phyloP scores from a whole-genome alignment of 345 rosid genomes.

The Bruguiera sexangula region DNA sequence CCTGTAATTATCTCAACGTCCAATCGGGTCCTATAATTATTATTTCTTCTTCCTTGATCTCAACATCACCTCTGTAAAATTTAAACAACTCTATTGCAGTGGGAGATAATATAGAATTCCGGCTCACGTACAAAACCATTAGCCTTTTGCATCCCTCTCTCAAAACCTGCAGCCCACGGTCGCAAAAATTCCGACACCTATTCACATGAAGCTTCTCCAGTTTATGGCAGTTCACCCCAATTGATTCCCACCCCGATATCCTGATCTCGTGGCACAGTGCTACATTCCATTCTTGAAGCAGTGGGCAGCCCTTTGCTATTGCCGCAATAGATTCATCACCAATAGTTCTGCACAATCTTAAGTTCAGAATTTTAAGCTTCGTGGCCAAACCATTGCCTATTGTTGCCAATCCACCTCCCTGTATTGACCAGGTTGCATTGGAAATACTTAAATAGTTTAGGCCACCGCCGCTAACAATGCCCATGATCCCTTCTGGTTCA shows the following conservation, averaged over 20 bases:
- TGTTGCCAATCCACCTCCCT: conserved; percentile 36
- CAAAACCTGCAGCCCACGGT: conserved; percentile 52
- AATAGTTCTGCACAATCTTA: conserved; percentile 54
- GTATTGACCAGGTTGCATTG: conserved; percentile 23
- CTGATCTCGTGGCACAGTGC: conserved; percentile 58
- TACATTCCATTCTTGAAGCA: conserved; percentile 70
- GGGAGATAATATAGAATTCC: conserved; percentile 21
- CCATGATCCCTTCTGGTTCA: conserved; percentile 47
- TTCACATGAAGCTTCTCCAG: conserved; percentile 67
- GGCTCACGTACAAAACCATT: conserved; percentile 42
- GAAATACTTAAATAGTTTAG: conserved; percentile 53
- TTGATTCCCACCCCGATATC: conserved; percentile 58
- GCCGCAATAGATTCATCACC: conserved; percentile 60
- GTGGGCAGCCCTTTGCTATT: conserved; percentile 67
- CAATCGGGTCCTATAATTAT: conserved; percentile 54
- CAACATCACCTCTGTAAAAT: conserved; percentile 40
- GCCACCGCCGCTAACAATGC: conserved; percentile 66
- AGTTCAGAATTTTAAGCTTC: conserved; percentile 53
- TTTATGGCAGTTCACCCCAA: conserved; percentile 49
- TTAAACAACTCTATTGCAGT: conserved; percentile 53
- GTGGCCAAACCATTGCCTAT: conserved; percentile 53
- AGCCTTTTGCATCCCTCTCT: conserved; percentile 65
- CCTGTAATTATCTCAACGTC: conserved; percentile 23
- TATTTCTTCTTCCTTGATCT: conserved; percentile 44
- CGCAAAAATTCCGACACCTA: conserved; percentile 59